A percentile compares a stretch with the other conserved stretches of the same genome.
Conservation (phyloP, 306 rosid genomes). For the barrel medic (Medicago truncatula) region DNA sequence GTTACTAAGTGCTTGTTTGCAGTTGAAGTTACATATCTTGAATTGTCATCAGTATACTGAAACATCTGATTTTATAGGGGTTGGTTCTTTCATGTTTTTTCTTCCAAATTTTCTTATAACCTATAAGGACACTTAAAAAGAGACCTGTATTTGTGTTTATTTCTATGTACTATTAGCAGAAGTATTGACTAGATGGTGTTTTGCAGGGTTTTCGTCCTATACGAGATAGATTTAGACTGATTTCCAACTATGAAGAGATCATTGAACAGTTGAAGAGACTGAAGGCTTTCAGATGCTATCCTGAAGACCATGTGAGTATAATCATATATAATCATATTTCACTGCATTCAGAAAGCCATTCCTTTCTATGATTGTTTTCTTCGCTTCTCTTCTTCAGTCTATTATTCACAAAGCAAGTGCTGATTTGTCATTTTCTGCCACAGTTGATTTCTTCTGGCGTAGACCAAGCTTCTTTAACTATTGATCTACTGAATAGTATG, state of each 20-base stretch:
- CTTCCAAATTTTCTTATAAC: slow-evolving; percentile 5
- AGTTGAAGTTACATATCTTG: slow-evolving; percentile 70
- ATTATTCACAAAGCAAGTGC: background rate
- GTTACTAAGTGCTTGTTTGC: slow-evolving; percentile 70
- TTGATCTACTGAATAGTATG: slow-evolving; percentile 55
- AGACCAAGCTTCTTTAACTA: slow-evolving; percentile 63
- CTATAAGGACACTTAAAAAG: background rate
- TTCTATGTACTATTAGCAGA: slow-evolving; percentile 15
- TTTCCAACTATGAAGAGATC: slow-evolving; percentile 52
- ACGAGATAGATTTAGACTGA: slow-evolving; percentile 77
- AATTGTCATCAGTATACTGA: slow-evolving; percentile 97
- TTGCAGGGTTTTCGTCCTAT: slow-evolving; percentile 82
- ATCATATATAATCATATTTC: slow-evolving; percentile 21
- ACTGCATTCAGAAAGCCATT: slow-evolving; percentile 3
- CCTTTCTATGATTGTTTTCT: background rate
- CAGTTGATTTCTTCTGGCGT: slow-evolving; percentile 77
- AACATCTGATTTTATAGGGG: slow-evolving; percentile 98
- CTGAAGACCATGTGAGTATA: slow-evolving; percentile 60
- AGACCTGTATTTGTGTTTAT: background rate
- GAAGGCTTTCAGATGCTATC: slow-evolving; percentile 50
- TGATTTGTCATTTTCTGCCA: slow-evolving; percentile 42
- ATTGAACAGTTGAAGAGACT: slow-evolving; percentile 59
- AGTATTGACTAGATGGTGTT: slow-evolving; percentile 23
- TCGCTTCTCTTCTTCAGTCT: background rate
- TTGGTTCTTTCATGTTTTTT: slow-evolving; percentile 47